Percentiles rank a stretch among this genome's conserved stretches.
Evolutionary conservation across 2,329 filamentous ascomycete genomes (phyloP).

Genomic region (Alternaria sp.): DNA sequence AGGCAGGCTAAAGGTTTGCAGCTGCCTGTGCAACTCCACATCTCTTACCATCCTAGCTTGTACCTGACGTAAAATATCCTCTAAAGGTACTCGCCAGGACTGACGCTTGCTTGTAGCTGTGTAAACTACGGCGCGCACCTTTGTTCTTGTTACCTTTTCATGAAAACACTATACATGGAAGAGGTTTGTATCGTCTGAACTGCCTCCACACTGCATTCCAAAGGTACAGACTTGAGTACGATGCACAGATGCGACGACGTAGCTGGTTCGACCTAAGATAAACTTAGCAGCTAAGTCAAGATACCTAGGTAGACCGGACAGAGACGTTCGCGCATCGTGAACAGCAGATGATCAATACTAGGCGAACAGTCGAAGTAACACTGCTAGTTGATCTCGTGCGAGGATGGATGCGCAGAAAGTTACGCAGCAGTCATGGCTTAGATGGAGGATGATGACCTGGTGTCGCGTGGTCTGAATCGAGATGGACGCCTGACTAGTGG

Average conservation of each 20-base stretch:
- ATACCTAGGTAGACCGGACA: background rate
- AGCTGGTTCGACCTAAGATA: background rate
- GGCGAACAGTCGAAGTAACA: background rate
- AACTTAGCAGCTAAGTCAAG: background rate
- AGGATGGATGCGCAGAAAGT: background rate
- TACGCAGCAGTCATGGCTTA: background rate
- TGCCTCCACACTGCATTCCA: no score
- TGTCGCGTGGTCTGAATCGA: background rate
- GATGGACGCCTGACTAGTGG: background rate
- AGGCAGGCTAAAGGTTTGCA: background rate
- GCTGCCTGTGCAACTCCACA: constrained; percentile 8
- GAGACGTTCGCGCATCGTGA: background rate
- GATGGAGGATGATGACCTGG: background rate
- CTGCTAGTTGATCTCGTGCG: background rate
- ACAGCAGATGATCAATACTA: background rate
- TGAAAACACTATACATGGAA: no score
- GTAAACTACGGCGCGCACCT: background rate
- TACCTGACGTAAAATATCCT: background rate
- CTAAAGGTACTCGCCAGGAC: background rate
- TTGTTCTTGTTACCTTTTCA: no score
- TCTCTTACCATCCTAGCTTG: background rate
- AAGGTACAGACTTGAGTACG: background rate
- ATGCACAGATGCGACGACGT: background rate
- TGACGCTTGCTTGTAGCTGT: background rate
- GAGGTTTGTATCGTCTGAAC: no score